These are phyloP conservation scores for Capsaspora owczarzaki DNA, from an alignment of 78 protist species.

Conservation along the genomic window DNA sequence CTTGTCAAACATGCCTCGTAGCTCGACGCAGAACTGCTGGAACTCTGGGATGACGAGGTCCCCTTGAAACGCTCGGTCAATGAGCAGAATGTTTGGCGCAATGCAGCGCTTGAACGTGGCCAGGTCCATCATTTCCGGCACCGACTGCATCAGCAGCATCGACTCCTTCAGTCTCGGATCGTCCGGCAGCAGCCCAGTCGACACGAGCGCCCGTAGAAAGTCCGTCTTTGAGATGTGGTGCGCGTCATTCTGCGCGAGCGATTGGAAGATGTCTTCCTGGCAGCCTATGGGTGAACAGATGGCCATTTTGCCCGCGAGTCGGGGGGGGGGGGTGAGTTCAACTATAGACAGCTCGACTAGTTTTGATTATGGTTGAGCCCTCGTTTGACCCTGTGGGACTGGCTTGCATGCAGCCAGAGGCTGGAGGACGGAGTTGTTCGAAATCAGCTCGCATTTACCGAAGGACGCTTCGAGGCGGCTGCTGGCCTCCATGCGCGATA, in stretches of 20 bases:
- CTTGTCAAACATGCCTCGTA: background rate
- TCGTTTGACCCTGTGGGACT: no score
- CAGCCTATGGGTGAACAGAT: no score
- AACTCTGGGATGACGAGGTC: background rate
- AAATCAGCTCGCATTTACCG: no score
- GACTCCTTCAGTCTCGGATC: background rate
- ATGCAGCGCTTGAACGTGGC: background rate
- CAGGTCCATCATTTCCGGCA: background rate
- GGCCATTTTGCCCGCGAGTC: no score
- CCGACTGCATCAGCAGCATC: background rate
- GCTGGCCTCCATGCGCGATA: no score
- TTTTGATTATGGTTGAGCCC: no score
- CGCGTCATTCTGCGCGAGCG: background rate
- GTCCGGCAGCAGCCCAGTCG: background rate
- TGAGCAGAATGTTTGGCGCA: background rate
- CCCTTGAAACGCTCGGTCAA: background rate
- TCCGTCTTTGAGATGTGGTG: background rate
- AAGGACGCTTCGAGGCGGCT: no score
- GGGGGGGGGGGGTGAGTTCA: no score
- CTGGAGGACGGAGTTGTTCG: no score
- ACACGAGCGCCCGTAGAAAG: background rate
- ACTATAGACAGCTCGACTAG: no score
- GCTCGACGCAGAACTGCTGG: background rate
- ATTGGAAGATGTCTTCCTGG: background rate
- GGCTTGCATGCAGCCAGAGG: no score